Conservation (phyloP, 139 green algal species). For the Closterium sp. region DNA sequence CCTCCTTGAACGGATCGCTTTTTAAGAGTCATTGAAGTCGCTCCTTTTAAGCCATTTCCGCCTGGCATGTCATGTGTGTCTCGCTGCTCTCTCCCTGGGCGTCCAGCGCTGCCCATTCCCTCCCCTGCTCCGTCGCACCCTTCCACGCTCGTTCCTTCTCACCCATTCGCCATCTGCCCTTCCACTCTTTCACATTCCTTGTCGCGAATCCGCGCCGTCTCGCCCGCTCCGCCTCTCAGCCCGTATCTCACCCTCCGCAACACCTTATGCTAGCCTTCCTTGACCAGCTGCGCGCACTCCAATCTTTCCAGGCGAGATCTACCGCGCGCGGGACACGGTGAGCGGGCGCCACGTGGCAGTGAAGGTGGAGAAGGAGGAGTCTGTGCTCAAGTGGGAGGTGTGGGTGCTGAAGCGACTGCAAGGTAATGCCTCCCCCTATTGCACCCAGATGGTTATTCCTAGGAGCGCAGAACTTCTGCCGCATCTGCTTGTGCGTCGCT, state of each 20-base stretch:
- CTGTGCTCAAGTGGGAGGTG: slow-evolving; percentile 34
- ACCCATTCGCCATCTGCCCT: too few relatives aligned
- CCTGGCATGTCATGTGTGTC: neutral
- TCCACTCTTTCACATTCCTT: too few relatives aligned
- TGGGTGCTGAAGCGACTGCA: slow-evolving; percentile 27
- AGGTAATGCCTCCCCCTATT: neutral
- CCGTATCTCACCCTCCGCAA: too few relatives aligned
- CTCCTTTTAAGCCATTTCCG: neutral
- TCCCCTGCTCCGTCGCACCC: neutral
- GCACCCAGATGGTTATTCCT: too few relatives aligned
- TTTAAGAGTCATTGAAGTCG: neutral
- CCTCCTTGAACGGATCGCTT: neutral
- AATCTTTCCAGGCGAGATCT: slow-evolving; percentile 29
- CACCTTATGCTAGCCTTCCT: too few relatives aligned
- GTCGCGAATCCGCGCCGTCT: too few relatives aligned
- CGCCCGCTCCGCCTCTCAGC: too few relatives aligned
- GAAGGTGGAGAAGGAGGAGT: slow-evolving; percentile 42
- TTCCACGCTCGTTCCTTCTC: too few relatives aligned
- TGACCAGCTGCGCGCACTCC: neutral
- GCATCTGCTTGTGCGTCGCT: neutral
- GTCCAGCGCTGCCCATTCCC: neutral
- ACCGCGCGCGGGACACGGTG: slow-evolving; percentile 3
- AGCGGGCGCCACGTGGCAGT: slow-evolving; percentile 14
- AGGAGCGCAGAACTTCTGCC: too few relatives aligned
- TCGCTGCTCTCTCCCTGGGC: neutral